Evolutionary conservation across 1,139 yeast species (phyloP), one percentile per base, ranked within the genome.

Genomic region (Insectozyma bohioensis): DNA sequence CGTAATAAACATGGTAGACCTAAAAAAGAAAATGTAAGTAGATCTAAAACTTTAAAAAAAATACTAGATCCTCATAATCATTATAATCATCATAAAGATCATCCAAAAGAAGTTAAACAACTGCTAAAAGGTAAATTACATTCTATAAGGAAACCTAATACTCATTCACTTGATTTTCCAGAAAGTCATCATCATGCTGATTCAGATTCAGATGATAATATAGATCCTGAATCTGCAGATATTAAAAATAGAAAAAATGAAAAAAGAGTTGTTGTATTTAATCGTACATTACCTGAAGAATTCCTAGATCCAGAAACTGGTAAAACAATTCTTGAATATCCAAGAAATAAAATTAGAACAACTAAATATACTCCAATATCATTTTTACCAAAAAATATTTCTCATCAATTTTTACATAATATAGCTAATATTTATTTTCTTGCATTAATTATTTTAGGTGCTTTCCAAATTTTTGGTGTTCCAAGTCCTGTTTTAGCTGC

Each of bases 1-100:
- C 72, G 95, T 46, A 78, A 80, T 49, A 80, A 79, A 42, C 74
- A 78, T 43, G 95, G 95, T n/a, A 67, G 73, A 30, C 87, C 88
- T 4, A 58, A 60, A 24, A 54, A 54, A 39, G 72, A 66, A 35
- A 64, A 63, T 21, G 63, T 74, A 16, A 56, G 60, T 18, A 54
- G 82, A 37, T 63, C 72, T 18, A 72, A 63, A 43, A 75, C 82
- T 1, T 51, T 76, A 28, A 61, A 54, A 36, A 54, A 57, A 13
- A 49, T 67, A 21, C 51, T 67, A 24, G 44, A 36, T 18, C 43
- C 40, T 12, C 36, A 31, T 16, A 24, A 33, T 11, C 33, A 31
- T 20, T 19, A 32, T 17, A 27, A 33, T 14, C 18, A 31, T 15
- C 35, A 36, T 4, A 31, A 26, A 12, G 45, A 46, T 40, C 42